Evolutionary conservation across 2,329 filamentous ascomycete species (phyloP), one percentile per base, ranked within the genome.

Genomic region (Microascus cirrosus): DNA sequence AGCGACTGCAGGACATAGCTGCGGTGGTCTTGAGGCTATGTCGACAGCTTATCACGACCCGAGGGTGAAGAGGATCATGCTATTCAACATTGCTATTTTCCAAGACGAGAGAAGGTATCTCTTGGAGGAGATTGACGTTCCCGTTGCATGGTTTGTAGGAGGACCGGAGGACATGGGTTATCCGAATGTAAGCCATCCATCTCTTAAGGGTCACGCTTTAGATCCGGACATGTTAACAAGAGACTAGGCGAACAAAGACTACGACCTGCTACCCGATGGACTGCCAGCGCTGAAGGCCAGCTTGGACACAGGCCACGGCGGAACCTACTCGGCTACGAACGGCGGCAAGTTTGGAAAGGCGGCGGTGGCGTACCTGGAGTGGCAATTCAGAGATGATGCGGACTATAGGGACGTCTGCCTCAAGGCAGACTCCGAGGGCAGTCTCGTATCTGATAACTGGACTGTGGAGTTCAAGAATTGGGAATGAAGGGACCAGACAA

Each of bases 1-100:
- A 20, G 54, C 54, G 6, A 45, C 35, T 4, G 54, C 54, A 4
- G 54, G 54, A 2, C 54, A 55, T 25, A 55, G 54, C 54, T 55
- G 54, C 54, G 54, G 54, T 24, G 54, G 54, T 5, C 54, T 55
- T 7, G 54, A 55, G 54, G 34, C 54, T 35, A 55, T 55, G 54
- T 55, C 54, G 34, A 55, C 54, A 3, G 34, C 54, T 24, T 55
- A 55, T 20, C 54, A 28, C 24, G 54, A 55, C 18, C 34, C 34
- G 11, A 18, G 54, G 15, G 54, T 55, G 4, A 55, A 55, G 54
- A 35, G 54, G 4, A 45, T 55, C 11, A 42, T 55, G 22, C 12
- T 55, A 5, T 55, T 55, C 54, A 55, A 55, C 22, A 55, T 55
- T 20, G 54, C 35, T 2, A 45, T 55, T 18, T 55, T 55, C 54